Base-by-base conservation (phyloP, 495 filamentous ascomycete genomes). In the Durotheca rogersii region DNA sequence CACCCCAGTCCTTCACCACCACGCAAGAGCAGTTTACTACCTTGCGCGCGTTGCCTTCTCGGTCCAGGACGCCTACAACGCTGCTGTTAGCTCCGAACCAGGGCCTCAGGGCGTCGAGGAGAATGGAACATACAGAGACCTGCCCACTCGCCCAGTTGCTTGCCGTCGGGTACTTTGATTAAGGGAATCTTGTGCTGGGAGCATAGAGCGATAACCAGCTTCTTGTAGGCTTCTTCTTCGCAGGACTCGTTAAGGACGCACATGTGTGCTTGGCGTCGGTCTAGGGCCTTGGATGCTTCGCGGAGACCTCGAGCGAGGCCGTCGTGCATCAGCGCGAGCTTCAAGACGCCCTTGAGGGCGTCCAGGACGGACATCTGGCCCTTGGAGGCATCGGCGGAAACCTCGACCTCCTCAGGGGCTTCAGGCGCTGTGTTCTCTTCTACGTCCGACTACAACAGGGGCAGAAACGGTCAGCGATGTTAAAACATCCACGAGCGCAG, bases 211-310 rank as follows among this genome's bases (percentile, higher is more conserved):
- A 97, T 88, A 58, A 98, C 92, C 39, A 98, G 83, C 84, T 98
- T 98, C 89, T 98, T 98, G 81, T 98, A 98, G 56, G 93, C 92
- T 81, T 98, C 93, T 82, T 98, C 94, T 78, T 97, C 93, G 79
- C 93, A 98, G 54, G 80, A 85, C 82, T 98, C 93, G 81, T 97
- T 97, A 49, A 98, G 83, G 62, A 98, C 93, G 76, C 94, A 97
- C 89, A 98, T 95, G 76, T 98, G 94, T 19, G 93, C 93, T 81
- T 98, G 89, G 59, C 94, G 88, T 62, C 93, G 82, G 76, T 97
- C 94, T 52, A 98, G 87, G 41, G 93, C 90, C 83, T 98, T 98
- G 77, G 82, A 86, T 42, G 94, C 94, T 77, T 98, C 93, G 59
- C 94, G 90, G 50, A 98, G 87, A 73, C 93, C 93, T 68, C 93